These are phyloP conservation scores for Vitis rupestris DNA, from an alignment of 164 flowering plant genomes.

Conservation along the genomic window DNA sequence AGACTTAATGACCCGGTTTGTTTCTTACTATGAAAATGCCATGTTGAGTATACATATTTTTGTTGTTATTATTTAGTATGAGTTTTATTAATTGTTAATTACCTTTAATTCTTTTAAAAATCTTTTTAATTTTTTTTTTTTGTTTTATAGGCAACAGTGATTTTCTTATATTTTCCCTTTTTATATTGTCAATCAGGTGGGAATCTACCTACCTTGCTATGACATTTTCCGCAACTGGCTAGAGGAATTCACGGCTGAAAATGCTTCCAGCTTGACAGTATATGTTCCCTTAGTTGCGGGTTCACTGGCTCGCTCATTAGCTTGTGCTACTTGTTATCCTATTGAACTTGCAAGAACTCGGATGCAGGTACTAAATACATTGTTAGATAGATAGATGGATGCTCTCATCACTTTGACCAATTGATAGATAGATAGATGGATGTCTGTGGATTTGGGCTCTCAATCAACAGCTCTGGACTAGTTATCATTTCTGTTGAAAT, in stretches of 20 bases:
- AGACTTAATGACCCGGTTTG: not conserved
- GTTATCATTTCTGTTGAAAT: too few relatives aligned
- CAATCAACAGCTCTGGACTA: too few relatives aligned
- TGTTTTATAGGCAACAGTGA: not conserved
- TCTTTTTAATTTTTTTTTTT: not conserved
- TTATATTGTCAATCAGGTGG: constrained; percentile 32
- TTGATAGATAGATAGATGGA: too few relatives aligned
- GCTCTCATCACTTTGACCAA: too few relatives aligned
- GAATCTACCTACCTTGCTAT: constrained; percentile 53
- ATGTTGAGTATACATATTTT: not conserved
- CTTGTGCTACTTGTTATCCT: constrained; percentile 49
- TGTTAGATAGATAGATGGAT: too few relatives aligned
- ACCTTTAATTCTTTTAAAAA: not conserved
- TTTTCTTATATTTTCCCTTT: not conserved
- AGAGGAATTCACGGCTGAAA: constrained; percentile 27
- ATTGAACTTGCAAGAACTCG: constrained; percentile 58
- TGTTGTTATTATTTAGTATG: too few relatives aligned
- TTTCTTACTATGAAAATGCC: not conserved
- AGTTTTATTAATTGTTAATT: not conserved
- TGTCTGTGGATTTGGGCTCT: too few relatives aligned
- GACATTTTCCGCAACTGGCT: constrained; percentile 41
- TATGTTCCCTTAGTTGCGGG: constrained; percentile 53
- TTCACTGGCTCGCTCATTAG: constrained; percentile 46
- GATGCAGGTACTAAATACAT: constrained; percentile 40
- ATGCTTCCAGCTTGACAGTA: constrained; percentile 29